phyloP scores from a whole-genome alignment of 345 rosid species.

The Heritiera fomes region DNA sequence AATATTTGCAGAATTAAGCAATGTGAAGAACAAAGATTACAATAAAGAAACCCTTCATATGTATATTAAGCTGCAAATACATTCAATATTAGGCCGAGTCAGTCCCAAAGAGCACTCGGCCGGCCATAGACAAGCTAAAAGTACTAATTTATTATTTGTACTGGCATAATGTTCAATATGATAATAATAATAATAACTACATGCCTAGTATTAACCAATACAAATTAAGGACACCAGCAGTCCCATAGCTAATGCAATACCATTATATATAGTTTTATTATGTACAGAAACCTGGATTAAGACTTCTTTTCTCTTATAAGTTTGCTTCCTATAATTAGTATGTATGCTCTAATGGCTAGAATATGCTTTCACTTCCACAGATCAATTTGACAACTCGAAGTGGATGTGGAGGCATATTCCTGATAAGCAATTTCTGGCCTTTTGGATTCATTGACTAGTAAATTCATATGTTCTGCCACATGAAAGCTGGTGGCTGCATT shows the following conservation, averaged over 20 bases:
- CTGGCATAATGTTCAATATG: slow-evolving; percentile 26
- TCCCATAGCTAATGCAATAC: slow-evolving; percentile 41
- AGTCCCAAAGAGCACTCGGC: slow-evolving; percentile 30
- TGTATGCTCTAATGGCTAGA: slow-evolving; percentile 28
- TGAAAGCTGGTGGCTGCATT: slow-evolving; percentile 38
- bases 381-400: slow-evolving; percentile 76
- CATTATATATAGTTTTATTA: slow-evolving; percentile 49
- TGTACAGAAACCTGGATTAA: slow-evolving; percentile 54
- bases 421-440: slow-evolving; percentile 50
- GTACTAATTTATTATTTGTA: slow-evolving; percentile 30
- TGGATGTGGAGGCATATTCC: slow-evolving; percentile 64
- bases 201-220: slow-evolving; percentile 22
- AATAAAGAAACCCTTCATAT: slow-evolving; percentile 20
- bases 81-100: slow-evolving; percentile 34
- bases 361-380: slow-evolving; percentile 72
- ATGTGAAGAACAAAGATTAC: neutral
- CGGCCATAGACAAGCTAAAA: slow-evolving; percentile 25
- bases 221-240: slow-evolving; percentile 29
- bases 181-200: slow-evolving; percentile 18
- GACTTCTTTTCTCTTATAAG: slow-evolving; percentile 29
- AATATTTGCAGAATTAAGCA: neutral
- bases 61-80: slow-evolving; percentile 29
- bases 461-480: slow-evolving; percentile 44
- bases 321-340: slow-evolving; percentile 43
- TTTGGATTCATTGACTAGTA: slow-evolving; percentile 41